phyloP scores from a whole-genome alignment of 1,284 basidiomycete genomes.

The Ceratobasidium sp. region DNA sequence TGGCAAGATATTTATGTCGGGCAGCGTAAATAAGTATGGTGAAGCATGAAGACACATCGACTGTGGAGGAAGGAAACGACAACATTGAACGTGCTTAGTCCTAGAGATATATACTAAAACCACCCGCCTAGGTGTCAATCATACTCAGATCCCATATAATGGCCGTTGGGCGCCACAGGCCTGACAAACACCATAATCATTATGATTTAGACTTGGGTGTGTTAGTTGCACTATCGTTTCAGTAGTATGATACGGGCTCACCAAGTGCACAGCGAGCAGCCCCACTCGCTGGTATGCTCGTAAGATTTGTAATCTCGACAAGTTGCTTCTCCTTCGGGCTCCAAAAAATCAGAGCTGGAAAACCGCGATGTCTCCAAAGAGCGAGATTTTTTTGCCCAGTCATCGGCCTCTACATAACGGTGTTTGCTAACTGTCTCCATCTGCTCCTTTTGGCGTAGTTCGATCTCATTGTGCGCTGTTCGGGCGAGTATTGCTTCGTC shows the following conservation, averaged over 20 bases:
- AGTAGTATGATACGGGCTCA: constrained; percentile 49
- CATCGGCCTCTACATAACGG: constrained; percentile 40
- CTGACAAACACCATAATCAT: constrained; percentile 33
- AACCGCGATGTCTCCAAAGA: constrained; percentile 20
- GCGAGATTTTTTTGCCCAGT: constrained; percentile 38
- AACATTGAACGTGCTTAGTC: too few relatives aligned
- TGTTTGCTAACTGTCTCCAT: constrained; percentile 49
- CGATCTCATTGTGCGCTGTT: constrained; percentile 57
- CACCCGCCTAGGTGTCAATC: too few relatives aligned
- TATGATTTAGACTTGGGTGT: constrained; percentile 13
- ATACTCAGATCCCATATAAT: too few relatives aligned
- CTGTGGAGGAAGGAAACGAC: too few relatives aligned
- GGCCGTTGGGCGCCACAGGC: too few relatives aligned
- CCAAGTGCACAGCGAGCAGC: constrained; percentile 64
- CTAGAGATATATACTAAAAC: too few relatives aligned
- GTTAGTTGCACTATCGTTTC: not conserved
- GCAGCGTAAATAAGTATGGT: too few relatives aligned
- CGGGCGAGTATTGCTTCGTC: constrained; percentile 49
- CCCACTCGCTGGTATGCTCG: constrained; percentile 50
- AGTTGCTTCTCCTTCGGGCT: too few relatives aligned
- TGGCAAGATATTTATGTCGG: too few relatives aligned
- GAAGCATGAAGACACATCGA: too few relatives aligned
- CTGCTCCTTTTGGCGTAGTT: constrained; percentile 58
- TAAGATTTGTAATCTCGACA: too few relatives aligned
- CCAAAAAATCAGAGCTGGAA: too few relatives aligned